Percentiles rank a stretch among this genome's conserved stretches.
Evolutionary conservation across 1,284 basidiomycete species (phyloP).

Genomic region (Cryptococcus neoformans): DNA sequence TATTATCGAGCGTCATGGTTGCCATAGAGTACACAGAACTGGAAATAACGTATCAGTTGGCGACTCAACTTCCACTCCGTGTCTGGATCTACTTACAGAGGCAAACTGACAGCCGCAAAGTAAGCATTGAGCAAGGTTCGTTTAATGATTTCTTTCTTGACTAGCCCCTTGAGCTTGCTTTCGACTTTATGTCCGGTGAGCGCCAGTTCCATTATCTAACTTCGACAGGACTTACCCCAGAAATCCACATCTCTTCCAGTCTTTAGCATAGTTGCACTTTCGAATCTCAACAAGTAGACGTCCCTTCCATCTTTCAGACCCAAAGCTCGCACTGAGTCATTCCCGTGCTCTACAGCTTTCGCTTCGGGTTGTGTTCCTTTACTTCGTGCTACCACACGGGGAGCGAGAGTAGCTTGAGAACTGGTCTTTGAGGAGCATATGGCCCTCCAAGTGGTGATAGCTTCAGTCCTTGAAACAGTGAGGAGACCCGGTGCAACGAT

Average conservation of each 20-base stretch:
- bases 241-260: constrained; percentile 51
- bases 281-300: constrained; percentile 49
- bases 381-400: constrained; percentile 11
- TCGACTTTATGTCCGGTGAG: constrained; percentile 12
- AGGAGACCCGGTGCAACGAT: constrained; percentile 54
- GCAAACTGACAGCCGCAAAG: constrained; percentile 55
- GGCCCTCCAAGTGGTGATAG: constrained; percentile 47
- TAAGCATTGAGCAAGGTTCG: constrained; percentile 55
- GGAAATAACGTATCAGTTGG: not conserved
- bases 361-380: constrained; percentile 1
- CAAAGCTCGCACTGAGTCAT: not conserved
- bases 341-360: not conserved
- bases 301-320: constrained; percentile 47
- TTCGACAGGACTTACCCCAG: constrained; percentile 38
- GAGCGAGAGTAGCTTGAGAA: constrained; percentile 11
- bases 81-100: constrained; percentile 38
- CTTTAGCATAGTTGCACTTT: constrained; percentile 49
- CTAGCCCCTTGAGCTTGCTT: constrained; percentile 47
- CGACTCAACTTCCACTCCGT: constrained; percentile 15
- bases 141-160: constrained; percentile 55
- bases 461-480: constrained; percentile 49
- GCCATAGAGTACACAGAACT: constrained; percentile 46
- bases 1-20: constrained; percentile 47
- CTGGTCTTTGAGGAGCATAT: constrained; percentile 24
- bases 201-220: not conserved